phyloP scores from a whole-genome alignment of 805 yeast species.

The Monosporozyma aerobia region DNA sequence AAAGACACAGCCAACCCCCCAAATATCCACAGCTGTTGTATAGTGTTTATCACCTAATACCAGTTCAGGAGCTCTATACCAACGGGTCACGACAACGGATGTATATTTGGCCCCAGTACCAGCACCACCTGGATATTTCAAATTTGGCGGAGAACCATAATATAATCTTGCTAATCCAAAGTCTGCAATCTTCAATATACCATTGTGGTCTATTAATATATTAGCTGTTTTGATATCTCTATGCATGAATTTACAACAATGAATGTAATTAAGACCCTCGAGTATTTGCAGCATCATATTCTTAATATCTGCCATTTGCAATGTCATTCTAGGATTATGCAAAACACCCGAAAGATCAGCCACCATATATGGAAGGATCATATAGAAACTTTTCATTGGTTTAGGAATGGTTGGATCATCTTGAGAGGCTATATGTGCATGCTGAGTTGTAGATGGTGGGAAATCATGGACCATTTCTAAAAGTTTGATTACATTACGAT shows the following conservation, averaged over 20 bases:
- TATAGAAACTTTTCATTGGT: constrained; percentile 45
- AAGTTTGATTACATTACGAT: constrained; percentile 65
- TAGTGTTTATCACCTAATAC: constrained; percentile 76
- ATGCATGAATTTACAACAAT: constrained; percentile 48
- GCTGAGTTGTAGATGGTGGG: constrained; percentile 19
- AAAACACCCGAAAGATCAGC: constrained; percentile 85
- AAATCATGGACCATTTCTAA: constrained; percentile 66
- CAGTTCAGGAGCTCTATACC: constrained; percentile 96
- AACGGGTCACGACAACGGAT: constrained; percentile 82
- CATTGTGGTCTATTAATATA: constrained; percentile 66
- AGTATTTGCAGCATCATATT: constrained; percentile 73
- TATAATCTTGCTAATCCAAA: constrained; percentile 84
- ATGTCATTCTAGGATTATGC: constrained; percentile 60
- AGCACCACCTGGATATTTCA: constrained; percentile 38
- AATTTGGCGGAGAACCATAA: constrained; percentile 50
- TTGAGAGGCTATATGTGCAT: background rate
- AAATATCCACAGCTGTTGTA: constrained; percentile 91
- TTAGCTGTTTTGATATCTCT: constrained; percentile 97
- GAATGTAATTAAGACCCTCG: constrained; percentile 74
- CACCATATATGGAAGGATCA: constrained; percentile 89
- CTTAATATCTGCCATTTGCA: constrained; percentile 65
- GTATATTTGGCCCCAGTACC: constrained; percentile 38
- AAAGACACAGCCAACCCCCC: constrained; percentile 96
- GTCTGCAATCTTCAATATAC: constrained; percentile 84
- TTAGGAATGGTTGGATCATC: background rate